Conservation (phyloP, 2,329 filamentous ascomycete species). For the Stachybotrys chlorohalonatus region DNA sequence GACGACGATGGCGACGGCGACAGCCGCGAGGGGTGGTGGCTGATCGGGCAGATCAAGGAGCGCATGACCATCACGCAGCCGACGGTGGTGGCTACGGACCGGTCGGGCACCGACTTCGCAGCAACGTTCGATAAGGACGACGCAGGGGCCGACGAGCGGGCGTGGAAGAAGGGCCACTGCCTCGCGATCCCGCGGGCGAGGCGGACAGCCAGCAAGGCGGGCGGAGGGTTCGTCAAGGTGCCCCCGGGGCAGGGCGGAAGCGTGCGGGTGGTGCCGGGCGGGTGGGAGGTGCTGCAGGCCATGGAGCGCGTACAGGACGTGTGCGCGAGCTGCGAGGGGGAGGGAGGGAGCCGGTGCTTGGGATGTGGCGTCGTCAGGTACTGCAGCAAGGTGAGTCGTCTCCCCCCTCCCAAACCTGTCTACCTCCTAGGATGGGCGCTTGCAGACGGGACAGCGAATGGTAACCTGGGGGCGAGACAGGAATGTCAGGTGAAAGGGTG, state of each 20-base stretch:
- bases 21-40: not conserved
- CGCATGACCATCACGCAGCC: conserved; percentile 1
- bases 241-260: not conserved
- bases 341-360: not conserved
- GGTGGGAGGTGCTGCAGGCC: not conserved
- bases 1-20: not conserved
- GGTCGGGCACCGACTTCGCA: not conserved
- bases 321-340: not conserved
- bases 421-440: not conserved
- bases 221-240: not conserved
- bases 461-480: not conserved
- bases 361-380: not conserved
- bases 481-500: not conserved
- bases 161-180: not conserved
- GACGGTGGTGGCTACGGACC: not conserved
- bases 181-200: not conserved
- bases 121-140: not conserved
- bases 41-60: conserved; percentile 1
- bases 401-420: not conserved
- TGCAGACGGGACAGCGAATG: not conserved
- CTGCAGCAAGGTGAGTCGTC: conserved; percentile 1
- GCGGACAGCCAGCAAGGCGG: not conserved
- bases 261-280: not conserved
- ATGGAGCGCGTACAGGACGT: not conserved
- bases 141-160: not conserved